These are phyloP conservation scores for Xylaria intraflava DNA, from an alignment of 495 filamentous ascomycete species.

Conservation along the genomic window DNA sequence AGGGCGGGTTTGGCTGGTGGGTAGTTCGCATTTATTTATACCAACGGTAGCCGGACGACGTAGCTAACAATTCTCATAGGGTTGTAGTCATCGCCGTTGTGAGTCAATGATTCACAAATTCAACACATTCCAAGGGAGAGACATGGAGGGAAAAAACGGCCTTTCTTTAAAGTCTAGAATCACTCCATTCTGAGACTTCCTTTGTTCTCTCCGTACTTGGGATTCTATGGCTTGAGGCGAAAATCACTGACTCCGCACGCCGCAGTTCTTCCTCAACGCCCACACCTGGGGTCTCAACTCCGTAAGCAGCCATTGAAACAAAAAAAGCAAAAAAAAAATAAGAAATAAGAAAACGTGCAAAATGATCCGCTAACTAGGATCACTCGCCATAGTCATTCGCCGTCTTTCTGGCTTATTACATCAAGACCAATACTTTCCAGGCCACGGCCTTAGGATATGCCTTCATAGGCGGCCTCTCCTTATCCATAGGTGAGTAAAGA, in stretches of 20 bases:
- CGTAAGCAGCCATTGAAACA: constrained; percentile 25
- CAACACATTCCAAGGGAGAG: not conserved
- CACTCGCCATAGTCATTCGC: constrained; percentile 49
- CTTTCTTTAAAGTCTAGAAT: too few species aligned
- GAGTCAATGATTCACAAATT: not conserved
- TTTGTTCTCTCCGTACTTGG: too few species aligned
- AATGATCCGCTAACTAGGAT: not conserved
- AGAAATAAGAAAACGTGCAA: not conserved
- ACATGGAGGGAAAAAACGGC: not conserved
- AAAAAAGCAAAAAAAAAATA: not conserved
- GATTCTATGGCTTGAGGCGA: not conserved
- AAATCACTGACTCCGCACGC: not conserved
- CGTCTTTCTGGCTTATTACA: constrained; percentile 67
- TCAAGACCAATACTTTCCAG: constrained; percentile 52
- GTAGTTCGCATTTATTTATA: constrained; percentile 1
- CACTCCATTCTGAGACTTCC: too few species aligned
- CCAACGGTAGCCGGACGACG: not conserved
- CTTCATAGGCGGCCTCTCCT: constrained; percentile 66
- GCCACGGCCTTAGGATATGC: constrained; percentile 57
- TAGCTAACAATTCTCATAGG: constrained; percentile 25
- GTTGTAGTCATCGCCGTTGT: constrained; percentile 43
- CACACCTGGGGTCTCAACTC: constrained; percentile 57
- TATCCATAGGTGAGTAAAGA: constrained; percentile 41
- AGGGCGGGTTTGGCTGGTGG: constrained; percentile 44
- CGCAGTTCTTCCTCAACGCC: constrained; percentile 44